Evolutionary conservation across 495 filamentous ascomycete species (phyloP).

Genomic region (Zalerion maritima): DNA sequence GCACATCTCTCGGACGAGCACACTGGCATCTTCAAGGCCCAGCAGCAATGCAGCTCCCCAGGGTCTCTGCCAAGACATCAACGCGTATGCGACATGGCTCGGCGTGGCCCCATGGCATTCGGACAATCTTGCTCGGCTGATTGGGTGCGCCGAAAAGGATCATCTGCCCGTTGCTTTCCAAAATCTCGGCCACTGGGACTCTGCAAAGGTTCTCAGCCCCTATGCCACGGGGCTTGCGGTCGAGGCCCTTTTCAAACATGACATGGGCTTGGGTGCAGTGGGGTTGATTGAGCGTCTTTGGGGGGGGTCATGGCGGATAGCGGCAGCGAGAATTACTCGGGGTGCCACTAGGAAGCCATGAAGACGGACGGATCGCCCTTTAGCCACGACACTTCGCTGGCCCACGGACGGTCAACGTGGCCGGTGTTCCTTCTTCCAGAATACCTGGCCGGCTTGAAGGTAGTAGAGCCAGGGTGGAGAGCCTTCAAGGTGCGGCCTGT

Average conservation of each 20-base stretch:
- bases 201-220: constrained; percentile 5
- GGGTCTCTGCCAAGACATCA: constrained; percentile 8
- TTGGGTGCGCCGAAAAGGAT: too few relatives aligned
- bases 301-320: constrained; percentile 6
- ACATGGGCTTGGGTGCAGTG: constrained; percentile 1
- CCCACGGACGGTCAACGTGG: constrained; percentile 9
- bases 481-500: constrained; percentile 5
- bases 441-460: constrained; percentile 5
- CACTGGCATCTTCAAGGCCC: constrained; percentile 4
- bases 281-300: constrained; percentile 4
- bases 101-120: constrained; percentile 4
- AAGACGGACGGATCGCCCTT: constrained; percentile 3
- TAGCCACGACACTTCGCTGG: constrained; percentile 6
- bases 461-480: constrained; percentile 5
- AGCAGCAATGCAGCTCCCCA: constrained; percentile 1
- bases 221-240: constrained; percentile 8
- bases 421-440: constrained; percentile 7
- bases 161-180: constrained; percentile 6
- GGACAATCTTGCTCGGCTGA: too few relatives aligned
- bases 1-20: constrained; percentile 5
- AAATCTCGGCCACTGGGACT: constrained; percentile 5
- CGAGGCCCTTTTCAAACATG: constrained; percentile 4
- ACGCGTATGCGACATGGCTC: constrained; percentile 4
- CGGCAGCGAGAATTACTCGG: constrained; percentile 5
- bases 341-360: constrained; percentile 9